Evolutionary conservation across 2,329 filamentous ascomycete species (phyloP).

Genomic region (Penicillium italicum): DNA sequence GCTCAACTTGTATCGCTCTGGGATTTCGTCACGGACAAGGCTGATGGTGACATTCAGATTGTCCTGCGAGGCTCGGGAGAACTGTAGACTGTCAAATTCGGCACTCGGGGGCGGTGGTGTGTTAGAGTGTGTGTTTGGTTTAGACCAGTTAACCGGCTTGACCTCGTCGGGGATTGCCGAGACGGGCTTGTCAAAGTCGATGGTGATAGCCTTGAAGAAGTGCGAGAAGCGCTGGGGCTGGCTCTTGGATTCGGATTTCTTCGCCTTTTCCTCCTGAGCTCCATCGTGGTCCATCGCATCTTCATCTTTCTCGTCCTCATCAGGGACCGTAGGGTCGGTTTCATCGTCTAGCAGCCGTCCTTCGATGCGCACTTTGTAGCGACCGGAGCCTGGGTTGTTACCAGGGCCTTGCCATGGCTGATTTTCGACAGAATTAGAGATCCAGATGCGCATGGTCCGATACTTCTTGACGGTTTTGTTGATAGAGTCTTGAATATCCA

Average conservation of each 20-base stretch:
- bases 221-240: slow-evolving; percentile 45
- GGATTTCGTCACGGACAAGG: slow-evolving; percentile 75
- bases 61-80: slow-evolving; percentile 87
- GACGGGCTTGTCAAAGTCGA: slow-evolving; percentile 50
- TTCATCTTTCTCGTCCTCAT: slow-evolving; percentile 43
- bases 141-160: slow-evolving; percentile 74
- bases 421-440: slow-evolving; percentile 90
- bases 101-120: slow-evolving; percentile 59
- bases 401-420: slow-evolving; percentile 74
- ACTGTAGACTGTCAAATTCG: slow-evolving; percentile 87
- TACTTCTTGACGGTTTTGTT: slow-evolving; percentile 73
- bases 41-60: slow-evolving; percentile 90
- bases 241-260: slow-evolving; percentile 28
- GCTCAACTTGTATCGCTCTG: slow-evolving; percentile 78
- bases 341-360: slow-evolving; percentile 74
- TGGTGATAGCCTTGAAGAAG: slow-evolving; percentile 51
- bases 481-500: slow-evolving; percentile 82
- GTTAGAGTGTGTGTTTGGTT: slow-evolving; percentile 58
- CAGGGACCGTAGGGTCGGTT: slow-evolving; percentile 51
- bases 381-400: slow-evolving; percentile 37
- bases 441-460: slow-evolving; percentile 86
- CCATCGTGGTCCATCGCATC: slow-evolving; percentile 62
- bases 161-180: slow-evolving; percentile 42
- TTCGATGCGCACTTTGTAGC: slow-evolving; percentile 86
- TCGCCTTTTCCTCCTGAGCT: slow-evolving; percentile 30